Conservation (phyloP, 345 rosid genomes). For the Linum lewisii region DNA sequence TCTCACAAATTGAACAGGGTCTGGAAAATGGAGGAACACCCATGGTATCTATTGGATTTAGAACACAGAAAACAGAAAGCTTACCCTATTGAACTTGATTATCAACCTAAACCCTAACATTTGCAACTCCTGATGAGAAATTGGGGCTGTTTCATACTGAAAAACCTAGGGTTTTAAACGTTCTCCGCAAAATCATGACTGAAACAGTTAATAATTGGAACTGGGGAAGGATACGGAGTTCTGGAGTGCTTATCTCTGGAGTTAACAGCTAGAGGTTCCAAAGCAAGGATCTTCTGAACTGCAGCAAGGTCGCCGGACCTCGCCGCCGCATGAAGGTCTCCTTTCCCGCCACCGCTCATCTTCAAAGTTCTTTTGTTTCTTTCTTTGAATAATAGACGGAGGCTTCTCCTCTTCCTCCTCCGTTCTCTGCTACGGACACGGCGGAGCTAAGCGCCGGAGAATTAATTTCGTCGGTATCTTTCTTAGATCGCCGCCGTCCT, state of each 20-base stretch:
- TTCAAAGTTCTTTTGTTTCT: background rate
- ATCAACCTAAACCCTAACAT: background rate
- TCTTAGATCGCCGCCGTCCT: no score
- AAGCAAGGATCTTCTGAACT: slow-evolving; percentile 43
- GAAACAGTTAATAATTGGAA: no score
- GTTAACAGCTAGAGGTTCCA: slow-evolving; percentile 62
- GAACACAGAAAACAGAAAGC: no score
- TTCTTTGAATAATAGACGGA: background rate
- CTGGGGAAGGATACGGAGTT: slow-evolving; percentile 76
- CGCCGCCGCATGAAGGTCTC: slow-evolving; percentile 73
- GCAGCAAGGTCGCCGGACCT: slow-evolving; percentile 75
- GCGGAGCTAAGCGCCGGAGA: no score
- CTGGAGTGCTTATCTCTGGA: slow-evolving; percentile 94
- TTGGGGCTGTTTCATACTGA: background rate
- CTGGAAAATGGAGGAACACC: background rate
- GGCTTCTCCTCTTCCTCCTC: no score
- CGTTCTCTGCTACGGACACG: no score
- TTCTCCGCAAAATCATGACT: background rate
- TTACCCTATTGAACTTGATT: no score
- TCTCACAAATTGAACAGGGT: no score
- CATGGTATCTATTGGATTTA: background rate
- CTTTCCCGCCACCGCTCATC: slow-evolving; percentile 13
- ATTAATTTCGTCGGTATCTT: no score
- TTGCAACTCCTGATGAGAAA: background rate
- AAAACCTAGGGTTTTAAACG: background rate